A percentile compares a stretch with the other conserved stretches of the same genome.
phyloP scores from a whole-genome alignment of 768 basidiomycete genomes.

The Boletus pseudo-olivaceus region DNA sequence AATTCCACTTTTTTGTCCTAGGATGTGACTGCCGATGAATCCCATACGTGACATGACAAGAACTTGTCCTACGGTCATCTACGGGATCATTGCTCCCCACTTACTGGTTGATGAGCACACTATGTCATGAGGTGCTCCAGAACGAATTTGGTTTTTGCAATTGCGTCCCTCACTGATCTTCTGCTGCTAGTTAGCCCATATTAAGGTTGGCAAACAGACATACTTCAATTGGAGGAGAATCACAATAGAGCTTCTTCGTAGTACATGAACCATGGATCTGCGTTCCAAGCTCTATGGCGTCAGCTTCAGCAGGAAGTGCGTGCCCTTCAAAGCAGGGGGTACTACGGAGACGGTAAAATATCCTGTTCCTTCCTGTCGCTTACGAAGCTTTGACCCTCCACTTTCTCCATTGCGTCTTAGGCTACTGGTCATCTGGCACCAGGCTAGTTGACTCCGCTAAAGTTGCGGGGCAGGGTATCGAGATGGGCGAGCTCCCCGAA shows the following conservation, averaged over 20 bases:
- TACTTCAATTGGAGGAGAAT: background rate
- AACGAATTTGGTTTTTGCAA: slow-evolving; percentile 10
- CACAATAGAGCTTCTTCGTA: slow-evolving; percentile 22
- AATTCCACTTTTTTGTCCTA: background rate
- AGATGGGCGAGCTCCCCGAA: slow-evolving; percentile 64
- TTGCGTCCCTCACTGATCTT: slow-evolving; percentile 4
- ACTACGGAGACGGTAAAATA: slow-evolving; percentile 73
- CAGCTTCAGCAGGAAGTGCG: slow-evolving; percentile 63
- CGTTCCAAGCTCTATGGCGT: slow-evolving; percentile 73
- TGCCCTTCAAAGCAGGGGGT: slow-evolving; percentile 67
- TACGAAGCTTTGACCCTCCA: slow-evolving; percentile 4
- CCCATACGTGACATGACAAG: slow-evolving; percentile 34
- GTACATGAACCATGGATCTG: slow-evolving; percentile 80
- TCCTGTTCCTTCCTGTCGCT: background rate
- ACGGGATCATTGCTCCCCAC: slow-evolving; percentile 59
- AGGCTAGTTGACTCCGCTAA: slow-evolving; percentile 63
- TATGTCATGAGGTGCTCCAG: slow-evolving; percentile 73
- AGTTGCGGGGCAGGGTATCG: slow-evolving; percentile 49
- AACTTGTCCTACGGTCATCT: slow-evolving; percentile 67
- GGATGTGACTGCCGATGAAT: background rate
- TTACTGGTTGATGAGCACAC: slow-evolving; percentile 68
- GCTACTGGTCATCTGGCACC: slow-evolving; percentile 79
- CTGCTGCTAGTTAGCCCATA: slow-evolving; percentile 66
- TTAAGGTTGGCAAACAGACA: slow-evolving; percentile 48
- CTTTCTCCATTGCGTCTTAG: slow-evolving; percentile 34